A percentile compares a stretch with the other conserved stretches of the same genome.
Conservation (phyloP, 805 yeast genomes). For the Myxozyma neglecta region DNA sequence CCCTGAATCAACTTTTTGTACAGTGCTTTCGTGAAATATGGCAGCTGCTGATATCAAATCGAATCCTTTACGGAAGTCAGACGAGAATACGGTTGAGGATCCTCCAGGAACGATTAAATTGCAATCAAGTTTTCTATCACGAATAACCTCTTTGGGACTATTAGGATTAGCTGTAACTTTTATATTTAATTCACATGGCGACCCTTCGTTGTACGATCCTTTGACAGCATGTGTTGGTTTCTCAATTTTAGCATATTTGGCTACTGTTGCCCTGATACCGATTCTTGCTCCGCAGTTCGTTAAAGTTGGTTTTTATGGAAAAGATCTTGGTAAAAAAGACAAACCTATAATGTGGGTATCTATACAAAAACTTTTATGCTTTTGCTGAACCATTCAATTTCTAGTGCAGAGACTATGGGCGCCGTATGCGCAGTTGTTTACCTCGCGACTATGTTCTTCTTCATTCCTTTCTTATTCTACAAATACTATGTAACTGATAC, state of each 20-base stretch:
- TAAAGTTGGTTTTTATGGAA: conserved; percentile 79
- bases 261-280: conserved; percentile 66
- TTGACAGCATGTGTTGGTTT: conserved; percentile 65
- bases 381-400: background rate
- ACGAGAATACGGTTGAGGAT: background rate
- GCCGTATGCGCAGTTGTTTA: conserved; percentile 80
- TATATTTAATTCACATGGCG: conserved; percentile 7
- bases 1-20: background rate
- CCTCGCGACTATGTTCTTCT: conserved; percentile 73
- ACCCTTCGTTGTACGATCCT: conserved; percentile 44
- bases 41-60: background rate
- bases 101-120: conserved; percentile 5
- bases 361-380: background rate
- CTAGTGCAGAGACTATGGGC: conserved; percentile 88
- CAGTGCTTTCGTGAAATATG: too few species aligned
- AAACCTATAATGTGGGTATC: conserved; percentile 46
- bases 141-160: background rate
- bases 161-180: background rate
- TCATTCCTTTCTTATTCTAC: conserved; percentile 85
- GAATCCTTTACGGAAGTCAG: background rate
- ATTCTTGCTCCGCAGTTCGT: conserved; percentile 64
- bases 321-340: conserved; percentile 76
- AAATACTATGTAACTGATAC: conserved; percentile 63
- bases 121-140: background rate
- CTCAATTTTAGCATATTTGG: conserved; percentile 62